Base-by-base conservation (phyloP, 2,329 filamentous ascomycete genomes). In the Mycosphaerella sp. region DNA sequence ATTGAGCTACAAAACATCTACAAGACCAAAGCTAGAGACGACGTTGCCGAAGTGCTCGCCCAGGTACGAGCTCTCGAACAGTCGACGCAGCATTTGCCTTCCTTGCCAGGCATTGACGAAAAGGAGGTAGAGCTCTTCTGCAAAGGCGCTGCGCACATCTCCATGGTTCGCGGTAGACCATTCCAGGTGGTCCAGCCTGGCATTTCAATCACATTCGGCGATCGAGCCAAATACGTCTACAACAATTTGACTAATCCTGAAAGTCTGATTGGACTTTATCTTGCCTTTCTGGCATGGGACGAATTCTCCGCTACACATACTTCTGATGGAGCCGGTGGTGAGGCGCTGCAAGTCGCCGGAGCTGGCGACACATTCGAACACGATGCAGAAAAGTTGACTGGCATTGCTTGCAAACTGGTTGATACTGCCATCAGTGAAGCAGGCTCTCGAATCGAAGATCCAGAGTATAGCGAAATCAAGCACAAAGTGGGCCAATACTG, bases 121-220 rank as follows among this genome's bases (percentile, higher is more conserved):
- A 79, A 80, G 47, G 88, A 95, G 62, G 84, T 97, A 41, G 90
- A 95, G 64, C 76, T 86, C 32, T 97, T 96, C 69, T 97, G 91
- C 79, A 96, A 94, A 71, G 94, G 95, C 60, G 91, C 90, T 44
- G 86, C 87, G 41, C 93, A 95, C 66, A 86, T 95, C 66, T 95
- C 93, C 70, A 79, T 97, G 42, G 84, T 97, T 51, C 86, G 85
- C 25, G 81, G 81, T 14, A 71, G 75, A 25, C 71, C 74, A 2
- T 75, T 83, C 42, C 76, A 76, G 32, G 61, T 76, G n/a, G 68
- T 71, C 1, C 66, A 68, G 13, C 60, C 69, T 59, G 73, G 75
- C 41, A 66, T 12, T 5, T 6, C 2, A 39, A 54, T 62, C 12
- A 46, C 41, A 1, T 66, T 66, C 32, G 56, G 51, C 16, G 63